Evolutionary conservation across 2,329 filamentous ascomycete genomes (phyloP), one percentile per base, ranked within the genome.

Genomic region (Dactylellina cionopaga): DNA sequence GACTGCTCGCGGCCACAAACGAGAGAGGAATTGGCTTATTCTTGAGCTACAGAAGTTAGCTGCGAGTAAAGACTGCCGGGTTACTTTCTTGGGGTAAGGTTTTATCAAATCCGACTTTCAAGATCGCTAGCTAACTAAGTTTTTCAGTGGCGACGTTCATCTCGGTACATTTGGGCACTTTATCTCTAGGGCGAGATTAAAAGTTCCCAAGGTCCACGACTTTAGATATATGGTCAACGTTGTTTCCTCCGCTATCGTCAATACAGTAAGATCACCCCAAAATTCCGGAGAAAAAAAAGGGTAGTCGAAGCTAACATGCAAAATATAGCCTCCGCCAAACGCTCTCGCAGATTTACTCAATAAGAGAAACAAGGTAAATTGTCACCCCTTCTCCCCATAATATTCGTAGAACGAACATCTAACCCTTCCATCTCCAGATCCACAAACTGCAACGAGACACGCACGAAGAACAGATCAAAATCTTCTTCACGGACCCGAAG

Each of bases 201-300:
- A 89, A 4, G 83, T 96, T 29, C 83, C 91, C 2, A 98, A 97
- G 80, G 92, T 98, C 81, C 89, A 88, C 75, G 95, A 99, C 79
- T 93, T 95, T 78, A 87, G 95, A 74, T 99, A 99, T 79, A 99
- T 99, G 90, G 91, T 92, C 3, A 99, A 99, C 77, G 83, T 99
- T 70, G 88, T 98, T 76, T 96, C 92, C 0, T 97, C 93, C 0
- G 92, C 93, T 10, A 98, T 99, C 78, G 94, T 90, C 77, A 97
- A 99, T 79, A 89, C 90, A 11, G 95, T 96, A 3, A 68, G 69
- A 37, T 62, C 10, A 9, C 37, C 17, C n/a, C n/a, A n/a, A n/a
- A n/a, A n/a, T n/a, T n/a, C n/a, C n/a, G n/a, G n/a, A n/a, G n/a
- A 17, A 10, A 6, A 7, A 17, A 33, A n/a, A 47, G n/a, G 27